Base-by-base conservation (phyloP, 1,284 basidiomycete genomes). In the Ceratobasidium papillatum region DNA sequence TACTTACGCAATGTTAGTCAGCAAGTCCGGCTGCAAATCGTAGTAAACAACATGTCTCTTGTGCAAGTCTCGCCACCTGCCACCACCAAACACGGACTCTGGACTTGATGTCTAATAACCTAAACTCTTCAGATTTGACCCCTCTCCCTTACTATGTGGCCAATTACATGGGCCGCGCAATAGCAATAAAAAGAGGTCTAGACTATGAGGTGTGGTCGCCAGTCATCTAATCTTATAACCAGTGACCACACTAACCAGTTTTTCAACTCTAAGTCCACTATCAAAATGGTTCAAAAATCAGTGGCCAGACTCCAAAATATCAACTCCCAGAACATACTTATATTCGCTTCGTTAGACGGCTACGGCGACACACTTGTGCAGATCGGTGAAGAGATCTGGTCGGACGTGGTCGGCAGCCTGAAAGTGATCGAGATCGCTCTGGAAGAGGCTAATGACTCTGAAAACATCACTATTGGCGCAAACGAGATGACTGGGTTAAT, bases 371-470 rank as follows among this genome's bases (percentile, higher is more conserved):
- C 25, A 25, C 22, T 27, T 3, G 61, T 47, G 2, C 38, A 63
- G 19, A 45, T 63, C 30, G 27, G 61, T n/a, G 61, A 63, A 47
- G 61, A 63, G 19, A 63, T 45, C 32, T 63, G 61, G 61, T 36
- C 61, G 38, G 61, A 63, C 14, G 41, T 63, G 9, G 61, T 63
- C 7, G 12, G 25, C 3, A 19, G 4, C 3, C 22, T 63, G 9
- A 63, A 63, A 19, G 22, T 2, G 1, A 22, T 47, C 12, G 25
- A 63, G 27, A 25, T 63, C 32, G 41, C 61, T 2, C 38, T 63
- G 1, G 61, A 63, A 56, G 54, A n/a, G 14, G 7, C 14, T 14
- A 41, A 41, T 14, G 14, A 7, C 14, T 14, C 38, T 14, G 38
- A 41, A 41, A 14, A 41, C 14, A 5, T 41, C 38, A 5, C 38